Evolutionary conservation across 208 protist genomes (phyloP).

Genomic region (Crithidia acanthocephali): DNA sequence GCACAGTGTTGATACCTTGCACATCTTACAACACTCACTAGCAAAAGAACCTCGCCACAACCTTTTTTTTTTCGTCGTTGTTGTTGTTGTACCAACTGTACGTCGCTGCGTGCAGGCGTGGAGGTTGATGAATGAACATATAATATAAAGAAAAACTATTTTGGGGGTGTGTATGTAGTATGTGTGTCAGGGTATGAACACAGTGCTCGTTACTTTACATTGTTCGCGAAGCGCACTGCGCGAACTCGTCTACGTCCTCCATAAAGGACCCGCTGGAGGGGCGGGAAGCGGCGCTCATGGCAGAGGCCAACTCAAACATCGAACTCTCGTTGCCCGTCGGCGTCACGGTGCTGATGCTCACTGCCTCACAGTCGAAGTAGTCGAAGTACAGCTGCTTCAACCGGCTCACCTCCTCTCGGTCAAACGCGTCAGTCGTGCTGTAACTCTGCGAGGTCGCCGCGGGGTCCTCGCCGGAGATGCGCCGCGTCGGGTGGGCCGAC

Average conservation of each 20-base stretch:
- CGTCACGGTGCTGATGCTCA: constrained; percentile 34
- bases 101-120: no score
- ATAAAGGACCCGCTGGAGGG: constrained; percentile 16
- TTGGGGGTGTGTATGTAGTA: background rate
- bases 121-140: no score
- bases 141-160: constrained; percentile 11
- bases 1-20: no score
- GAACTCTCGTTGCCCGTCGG: constrained; percentile 22
- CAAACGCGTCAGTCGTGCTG: constrained; percentile 56
- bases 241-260: constrained; percentile 24
- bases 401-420: constrained; percentile 61
- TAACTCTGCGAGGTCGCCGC: constrained; percentile 15
- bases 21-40: no score
- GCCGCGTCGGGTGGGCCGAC: background rate
- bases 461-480: constrained; percentile 7
- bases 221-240: constrained; percentile 26
- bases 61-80: no score
- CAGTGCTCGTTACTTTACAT: constrained; percentile 19
- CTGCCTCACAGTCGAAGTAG: constrained; percentile 87
- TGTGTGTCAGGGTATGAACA: background rate
- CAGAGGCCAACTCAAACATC: constrained; percentile 2
- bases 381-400: constrained; percentile 91
- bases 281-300: background rate
- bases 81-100: no score
- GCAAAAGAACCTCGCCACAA: no score